Base-by-base conservation (phyloP, 257 asterid genomes). In the Henckelia pumila region DNA sequence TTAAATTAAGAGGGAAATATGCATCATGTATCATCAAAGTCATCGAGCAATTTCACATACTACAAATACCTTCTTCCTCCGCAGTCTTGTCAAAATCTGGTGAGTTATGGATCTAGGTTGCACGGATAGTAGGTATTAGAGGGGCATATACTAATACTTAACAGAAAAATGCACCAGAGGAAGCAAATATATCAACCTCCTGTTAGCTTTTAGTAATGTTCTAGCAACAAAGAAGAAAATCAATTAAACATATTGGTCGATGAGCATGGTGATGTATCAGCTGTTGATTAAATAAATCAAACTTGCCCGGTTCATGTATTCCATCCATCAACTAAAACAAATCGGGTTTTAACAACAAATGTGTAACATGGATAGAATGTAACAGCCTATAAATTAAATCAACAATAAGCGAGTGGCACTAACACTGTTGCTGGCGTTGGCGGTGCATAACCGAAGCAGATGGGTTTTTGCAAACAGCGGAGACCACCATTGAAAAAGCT, bases 21-120 rank as follows among this genome's bases (percentile, higher is more conserved):
- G 59, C 16, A 61, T 14, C 40, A 64, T 19, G 58, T 8, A 55
- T 63, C 53, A 16, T 49, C 55, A 59, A 50, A 78, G 53, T 61
- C 25, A 52, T 62, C n/a, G 26, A 37, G 59, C 50, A 28, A 61
- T 63, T 21, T 47, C 64, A 49, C 56, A 44, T 61, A 66, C 62
- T 35, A 49, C 23, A 66, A n/a, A 22, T 76, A 82, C 88, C 88
- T 76, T 55, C 69, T 60, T 66, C 66, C 76, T 66, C 79, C 44
- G 21, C 61, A n/a, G 72, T 76, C 71, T 74, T 35, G 28, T 71
- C 76, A 26, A 47, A 59, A 76, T 74, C 79, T 24, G 82, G 70
- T 24, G 82, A 71, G 32, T 72, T 75, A 9, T 72, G 71, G 70
- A 23, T 66, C 88, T 83, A 59, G 69, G 59, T 63, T 70, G 79